Conservation (phyloP, 176 grass and related monocot genomes). For the Tuctoria greenei region DNA sequence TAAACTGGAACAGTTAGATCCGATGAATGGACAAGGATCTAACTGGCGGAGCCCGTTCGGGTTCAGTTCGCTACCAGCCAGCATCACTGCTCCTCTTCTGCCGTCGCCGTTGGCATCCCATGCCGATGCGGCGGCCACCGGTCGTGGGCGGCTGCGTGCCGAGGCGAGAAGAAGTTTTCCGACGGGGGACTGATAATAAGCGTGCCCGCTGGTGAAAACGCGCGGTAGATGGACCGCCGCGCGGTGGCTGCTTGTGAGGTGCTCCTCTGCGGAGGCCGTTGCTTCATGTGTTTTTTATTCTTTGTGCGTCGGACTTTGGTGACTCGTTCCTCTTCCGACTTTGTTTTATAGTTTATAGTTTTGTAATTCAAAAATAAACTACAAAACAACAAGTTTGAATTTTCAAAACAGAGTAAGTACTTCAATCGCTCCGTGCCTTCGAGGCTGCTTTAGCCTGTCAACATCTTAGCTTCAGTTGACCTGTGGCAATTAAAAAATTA, state of each 20-base stretch:
- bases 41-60: no score
- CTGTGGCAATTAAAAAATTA: no score
- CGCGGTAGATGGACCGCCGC: not conserved
- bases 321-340: not conserved
- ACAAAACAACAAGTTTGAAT: no score
- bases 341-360: no score
- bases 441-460: not conserved
- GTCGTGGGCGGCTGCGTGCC: no score
- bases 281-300: not conserved
- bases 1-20: no score
- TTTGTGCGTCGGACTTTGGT: not conserved
- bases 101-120: no score
- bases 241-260: not conserved
- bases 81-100: no score
- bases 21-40: no score
- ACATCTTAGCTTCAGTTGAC: not conserved
- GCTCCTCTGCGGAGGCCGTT: not conserved
- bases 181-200: not conserved
- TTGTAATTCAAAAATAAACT: no score
- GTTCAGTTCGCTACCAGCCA: no score
- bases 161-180: not conserved
- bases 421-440: not conserved
- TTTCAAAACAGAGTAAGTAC: no score
- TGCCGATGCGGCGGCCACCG: not conserved
- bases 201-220: not conserved